phyloP scores from a whole-genome alignment of 768 basidiomycete species.

The Bullera alba region DNA sequence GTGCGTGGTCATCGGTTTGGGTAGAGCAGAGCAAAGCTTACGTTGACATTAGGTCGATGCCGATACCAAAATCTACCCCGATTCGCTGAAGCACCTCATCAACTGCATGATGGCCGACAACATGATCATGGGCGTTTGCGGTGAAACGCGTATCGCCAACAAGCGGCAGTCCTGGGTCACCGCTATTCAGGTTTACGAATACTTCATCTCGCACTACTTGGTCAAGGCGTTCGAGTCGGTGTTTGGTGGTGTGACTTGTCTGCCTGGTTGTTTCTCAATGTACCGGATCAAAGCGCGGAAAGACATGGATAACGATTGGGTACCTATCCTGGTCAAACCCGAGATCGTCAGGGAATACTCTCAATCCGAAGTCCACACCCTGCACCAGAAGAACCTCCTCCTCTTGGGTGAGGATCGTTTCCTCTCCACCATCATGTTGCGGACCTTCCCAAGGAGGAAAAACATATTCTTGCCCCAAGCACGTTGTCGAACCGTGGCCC shows the following conservation, averaged over 20 bases:
- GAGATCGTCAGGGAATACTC: conserved; percentile 97
- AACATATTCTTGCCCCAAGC: conserved; percentile 99
- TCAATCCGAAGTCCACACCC: conserved; percentile 81
- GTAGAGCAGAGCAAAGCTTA: too few relatives aligned
- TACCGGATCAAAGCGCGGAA: conserved; percentile 93
- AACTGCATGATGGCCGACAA: conserved; percentile 99
- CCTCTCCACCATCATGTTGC: conserved; percentile 87
- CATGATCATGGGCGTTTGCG: conserved; percentile 98
- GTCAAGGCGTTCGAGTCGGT: conserved; percentile 98
- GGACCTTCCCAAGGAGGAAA: conserved; percentile 96
- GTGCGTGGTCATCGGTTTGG: conserved; percentile 51
- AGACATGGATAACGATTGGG: conserved; percentile 84
- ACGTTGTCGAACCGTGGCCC: conserved; percentile 86
- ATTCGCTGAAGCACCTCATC: conserved; percentile 81
- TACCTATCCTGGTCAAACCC: conserved; percentile 91
- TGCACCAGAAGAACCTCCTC: conserved; percentile 96
- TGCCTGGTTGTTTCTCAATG: conserved; percentile 99
- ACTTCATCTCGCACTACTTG: conserved; percentile 97
- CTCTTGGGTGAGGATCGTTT: conserved; percentile 98
- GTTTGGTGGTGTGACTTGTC: conserved; percentile 97
- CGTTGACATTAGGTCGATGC: conserved; percentile 72
- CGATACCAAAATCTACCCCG: conserved; percentile 90
- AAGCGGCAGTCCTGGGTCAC: conserved; percentile 98
- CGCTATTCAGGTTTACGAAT: conserved; percentile 79
- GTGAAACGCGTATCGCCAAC: conserved; percentile 97